These are phyloP conservation scores for Colletotrichum paranaense DNA, from an alignment of 2,329 filamentous ascomycete species.

Conservation along the genomic window DNA sequence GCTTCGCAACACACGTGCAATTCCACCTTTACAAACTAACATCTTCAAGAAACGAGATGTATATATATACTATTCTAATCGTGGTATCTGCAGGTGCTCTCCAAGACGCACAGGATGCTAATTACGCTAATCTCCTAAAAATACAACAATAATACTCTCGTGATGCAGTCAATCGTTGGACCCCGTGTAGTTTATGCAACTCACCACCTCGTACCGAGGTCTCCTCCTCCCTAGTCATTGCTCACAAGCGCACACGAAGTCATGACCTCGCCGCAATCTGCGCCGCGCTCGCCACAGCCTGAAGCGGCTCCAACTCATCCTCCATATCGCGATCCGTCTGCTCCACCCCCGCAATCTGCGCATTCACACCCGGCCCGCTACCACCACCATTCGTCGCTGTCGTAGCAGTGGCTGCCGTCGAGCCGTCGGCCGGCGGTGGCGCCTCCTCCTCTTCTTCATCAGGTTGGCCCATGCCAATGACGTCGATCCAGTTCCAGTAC, in stretches of 20 bases:
- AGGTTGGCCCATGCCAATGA: conserved; percentile 58
- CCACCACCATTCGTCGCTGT: neutral
- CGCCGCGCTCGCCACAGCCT: conserved; percentile 32
- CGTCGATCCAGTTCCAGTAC: conserved; percentile 65
- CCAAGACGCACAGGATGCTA: conserved; percentile 16
- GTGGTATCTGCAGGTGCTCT: conserved; percentile 22
- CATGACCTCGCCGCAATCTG: conserved; percentile 4
- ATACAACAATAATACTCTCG: neutral
- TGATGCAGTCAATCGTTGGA: neutral
- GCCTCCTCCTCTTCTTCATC: conserved; percentile 12
- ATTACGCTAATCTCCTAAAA: neutral
- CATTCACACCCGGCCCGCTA: neutral
- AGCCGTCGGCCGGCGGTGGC: neutral
- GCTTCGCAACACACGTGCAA: neutral
- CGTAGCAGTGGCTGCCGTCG: neutral
- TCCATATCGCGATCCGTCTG: conserved; percentile 34
- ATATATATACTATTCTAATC: neutral
- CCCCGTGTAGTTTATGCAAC: neutral
- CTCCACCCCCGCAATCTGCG: conserved; percentile 26
- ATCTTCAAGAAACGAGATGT: neutral
- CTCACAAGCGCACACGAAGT: neutral
- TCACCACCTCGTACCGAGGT: neutral
- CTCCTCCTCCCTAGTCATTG: neutral
- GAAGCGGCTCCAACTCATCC: conserved; percentile 35
- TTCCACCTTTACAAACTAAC: too few relatives aligned